These are phyloP conservation scores for Podaxis mareebaensis DNA, from an alignment of 768 basidiomycete genomes.

Conservation along the genomic window DNA sequence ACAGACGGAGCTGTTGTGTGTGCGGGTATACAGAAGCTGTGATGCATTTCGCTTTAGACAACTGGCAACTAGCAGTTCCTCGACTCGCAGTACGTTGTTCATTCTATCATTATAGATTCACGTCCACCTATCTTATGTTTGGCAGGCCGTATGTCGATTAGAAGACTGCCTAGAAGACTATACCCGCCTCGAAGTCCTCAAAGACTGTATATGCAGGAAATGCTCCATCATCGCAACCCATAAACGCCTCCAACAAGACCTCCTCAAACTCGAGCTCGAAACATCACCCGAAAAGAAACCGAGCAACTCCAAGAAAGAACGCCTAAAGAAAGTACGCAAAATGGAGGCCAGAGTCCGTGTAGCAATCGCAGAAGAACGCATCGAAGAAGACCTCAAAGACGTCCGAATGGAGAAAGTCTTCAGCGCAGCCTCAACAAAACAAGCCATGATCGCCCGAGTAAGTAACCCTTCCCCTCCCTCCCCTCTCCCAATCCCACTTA, in stretches of 20 bases:
- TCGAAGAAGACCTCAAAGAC: conserved; percentile 84
- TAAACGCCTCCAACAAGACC: conserved; percentile 60
- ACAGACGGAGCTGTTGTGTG: conserved; percentile 80
- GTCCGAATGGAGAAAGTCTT: conserved; percentile 77
- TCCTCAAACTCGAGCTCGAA: conserved; percentile 53
- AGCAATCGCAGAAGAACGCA: conserved; percentile 70
- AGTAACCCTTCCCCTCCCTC: conserved; percentile 27
- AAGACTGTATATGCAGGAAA: conserved; percentile 90
- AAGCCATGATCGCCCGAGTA: conserved; percentile 90
- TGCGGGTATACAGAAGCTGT: conserved; percentile 96
- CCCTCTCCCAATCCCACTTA: conserved; percentile 2
- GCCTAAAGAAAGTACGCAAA: conserved; percentile 68
- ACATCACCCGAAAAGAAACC: conserved; percentile 40
- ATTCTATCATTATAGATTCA: not conserved
- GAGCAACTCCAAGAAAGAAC: conserved; percentile 73
- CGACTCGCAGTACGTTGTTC: conserved; percentile 52
- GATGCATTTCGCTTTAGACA: conserved; percentile 89
- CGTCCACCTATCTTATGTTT: not conserved
- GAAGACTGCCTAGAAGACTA: conserved; percentile 89
- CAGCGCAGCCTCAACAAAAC: conserved; percentile 79
- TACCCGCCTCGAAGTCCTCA: conserved; percentile 82
- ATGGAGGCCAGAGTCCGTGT: conserved; percentile 60
- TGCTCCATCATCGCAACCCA: conserved; percentile 86
- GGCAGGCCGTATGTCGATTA: conserved; percentile 63
- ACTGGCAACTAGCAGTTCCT: conserved; percentile 78